phyloP scores from a whole-genome alignment of 176 grass and related monocot species.

The Dendrocalamus sinicus region DNA sequence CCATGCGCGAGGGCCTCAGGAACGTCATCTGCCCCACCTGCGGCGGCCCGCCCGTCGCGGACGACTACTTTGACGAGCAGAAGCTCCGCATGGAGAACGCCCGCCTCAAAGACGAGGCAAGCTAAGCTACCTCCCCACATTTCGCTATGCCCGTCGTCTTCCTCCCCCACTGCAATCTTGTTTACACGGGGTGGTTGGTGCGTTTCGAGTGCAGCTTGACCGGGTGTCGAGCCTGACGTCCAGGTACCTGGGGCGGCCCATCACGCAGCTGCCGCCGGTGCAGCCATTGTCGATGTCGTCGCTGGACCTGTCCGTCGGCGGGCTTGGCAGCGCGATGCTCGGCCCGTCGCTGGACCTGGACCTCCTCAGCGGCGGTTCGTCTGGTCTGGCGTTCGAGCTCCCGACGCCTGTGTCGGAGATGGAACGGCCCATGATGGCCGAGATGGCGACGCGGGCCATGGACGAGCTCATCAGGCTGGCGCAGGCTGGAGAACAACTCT shows the following conservation, averaged over 20 bases:
- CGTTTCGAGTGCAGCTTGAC: conserved; percentile 62
- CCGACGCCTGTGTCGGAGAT: conserved; percentile 63
- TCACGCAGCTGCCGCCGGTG: conserved; percentile 75
- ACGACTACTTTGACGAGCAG: conserved; percentile 94
- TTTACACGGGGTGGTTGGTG: neutral
- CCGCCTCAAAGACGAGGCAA: conserved; percentile 87
- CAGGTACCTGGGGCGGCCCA: conserved; percentile 79
- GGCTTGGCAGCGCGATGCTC: conserved; percentile 53
- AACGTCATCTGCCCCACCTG: conserved; percentile 88
- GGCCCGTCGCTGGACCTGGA: conserved; percentile 82
- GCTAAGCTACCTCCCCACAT: neutral
- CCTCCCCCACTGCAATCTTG: neutral
- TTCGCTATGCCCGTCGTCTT: neutral
- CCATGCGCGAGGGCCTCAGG: conserved; percentile 85
- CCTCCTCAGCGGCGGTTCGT: conserved; percentile 56
- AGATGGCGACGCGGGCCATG: conserved; percentile 79
- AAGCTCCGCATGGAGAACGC: conserved; percentile 95
- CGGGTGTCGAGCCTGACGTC: conserved; percentile 79
- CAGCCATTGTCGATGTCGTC: conserved; percentile 84
- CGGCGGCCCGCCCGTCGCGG: conserved; percentile 68
- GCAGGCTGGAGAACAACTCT: conserved; percentile 72
- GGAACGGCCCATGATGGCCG: conserved; percentile 77
- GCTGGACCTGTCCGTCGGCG: conserved; percentile 80
- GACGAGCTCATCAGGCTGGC: conserved; percentile 81
- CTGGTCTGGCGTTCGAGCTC: conserved; percentile 47